These are phyloP conservation scores for Trapa incisa DNA, from an alignment of 345 rosid species.

Conservation along the genomic window DNA sequence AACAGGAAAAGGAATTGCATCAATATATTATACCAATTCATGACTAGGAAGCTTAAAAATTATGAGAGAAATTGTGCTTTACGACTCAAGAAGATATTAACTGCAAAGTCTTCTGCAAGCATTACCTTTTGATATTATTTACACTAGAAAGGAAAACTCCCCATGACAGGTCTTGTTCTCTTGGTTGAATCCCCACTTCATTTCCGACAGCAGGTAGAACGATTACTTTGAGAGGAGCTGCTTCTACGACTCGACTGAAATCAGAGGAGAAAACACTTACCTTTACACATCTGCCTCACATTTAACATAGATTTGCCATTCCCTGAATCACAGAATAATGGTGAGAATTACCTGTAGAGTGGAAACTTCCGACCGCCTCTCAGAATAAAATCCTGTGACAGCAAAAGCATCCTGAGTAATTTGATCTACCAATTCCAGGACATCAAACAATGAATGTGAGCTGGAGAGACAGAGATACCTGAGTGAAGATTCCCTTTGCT, in stretches of 20 bases:
- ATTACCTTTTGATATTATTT: slow-evolving; percentile 36
- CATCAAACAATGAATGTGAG: background rate
- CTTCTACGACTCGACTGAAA: slow-evolving; percentile 74
- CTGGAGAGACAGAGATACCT: slow-evolving; percentile 30
- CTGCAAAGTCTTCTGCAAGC: background rate
- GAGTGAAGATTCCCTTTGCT: slow-evolving; percentile 84
- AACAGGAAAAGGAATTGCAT: background rate
- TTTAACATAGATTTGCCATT: background rate
- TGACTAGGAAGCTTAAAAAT: background rate
- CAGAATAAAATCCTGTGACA: slow-evolving; percentile 60
- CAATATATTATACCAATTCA: background rate
- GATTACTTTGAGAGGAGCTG: slow-evolving; percentile 52
- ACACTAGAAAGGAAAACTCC: slow-evolving; percentile 39
- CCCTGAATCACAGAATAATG: background rate
- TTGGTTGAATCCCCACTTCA: slow-evolving; percentile 31
- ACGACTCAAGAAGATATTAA: background rate
- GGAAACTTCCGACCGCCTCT: slow-evolving; percentile 73
- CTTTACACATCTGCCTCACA: background rate
- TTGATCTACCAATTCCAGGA: background rate
- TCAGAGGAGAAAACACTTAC: background rate
- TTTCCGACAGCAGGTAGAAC: slow-evolving; percentile 58
- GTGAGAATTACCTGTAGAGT: slow-evolving; percentile 62
- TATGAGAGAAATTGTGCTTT: background rate
- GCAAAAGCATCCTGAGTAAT: background rate
- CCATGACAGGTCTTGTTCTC: slow-evolving; percentile 68